A percentile compares a stretch with the other conserved stretches of the same genome.
phyloP scores from a whole-genome alignment of 2,329 filamentous ascomycete genomes.

The Ophiocordyceps polyrhachis-furcata region DNA sequence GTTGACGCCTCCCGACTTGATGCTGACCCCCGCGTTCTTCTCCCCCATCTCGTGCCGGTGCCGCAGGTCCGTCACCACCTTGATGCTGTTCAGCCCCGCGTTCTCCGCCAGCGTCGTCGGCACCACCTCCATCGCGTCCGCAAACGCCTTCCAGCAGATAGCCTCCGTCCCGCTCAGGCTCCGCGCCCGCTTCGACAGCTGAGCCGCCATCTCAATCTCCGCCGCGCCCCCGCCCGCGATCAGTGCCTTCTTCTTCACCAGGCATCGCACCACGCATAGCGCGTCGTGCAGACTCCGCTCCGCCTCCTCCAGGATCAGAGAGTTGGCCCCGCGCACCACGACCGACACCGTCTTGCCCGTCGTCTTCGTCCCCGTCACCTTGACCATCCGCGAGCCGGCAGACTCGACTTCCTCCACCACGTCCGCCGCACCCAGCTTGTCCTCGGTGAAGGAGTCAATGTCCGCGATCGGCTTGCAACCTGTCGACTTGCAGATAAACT shows the following conservation, averaged over 20 bases:
- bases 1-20: constrained; percentile 94
- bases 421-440: constrained; percentile 89
- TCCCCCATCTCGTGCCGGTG: constrained; percentile 91
- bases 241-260: constrained; percentile 99
- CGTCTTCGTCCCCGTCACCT: constrained; percentile 78
- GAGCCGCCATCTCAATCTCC: constrained; percentile 87
- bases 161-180: constrained; percentile 78
- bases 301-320: constrained; percentile 85
- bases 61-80: constrained; percentile 88
- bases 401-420: constrained; percentile 82
- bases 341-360: constrained; percentile 82
- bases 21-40: constrained; percentile 91
- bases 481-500: constrained; percentile 98
- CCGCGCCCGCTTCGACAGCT: constrained; percentile 65
- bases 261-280: constrained; percentile 87
- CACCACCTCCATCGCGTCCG: constrained; percentile 91
- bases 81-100: constrained; percentile 93
- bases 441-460: constrained; percentile 94
- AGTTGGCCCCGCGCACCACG: constrained; percentile 86
- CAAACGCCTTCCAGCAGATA: constrained; percentile 98
- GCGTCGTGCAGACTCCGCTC: constrained; percentile 94
- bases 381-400: constrained; percentile 79
- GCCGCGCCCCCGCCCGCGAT: constrained; percentile 93
- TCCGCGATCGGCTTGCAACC: constrained; percentile 98
- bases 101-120: constrained; percentile 96